phyloP scores from a whole-genome alignment of 139 green algal genomes.

The Astrephomene gubernaculifera region DNA sequence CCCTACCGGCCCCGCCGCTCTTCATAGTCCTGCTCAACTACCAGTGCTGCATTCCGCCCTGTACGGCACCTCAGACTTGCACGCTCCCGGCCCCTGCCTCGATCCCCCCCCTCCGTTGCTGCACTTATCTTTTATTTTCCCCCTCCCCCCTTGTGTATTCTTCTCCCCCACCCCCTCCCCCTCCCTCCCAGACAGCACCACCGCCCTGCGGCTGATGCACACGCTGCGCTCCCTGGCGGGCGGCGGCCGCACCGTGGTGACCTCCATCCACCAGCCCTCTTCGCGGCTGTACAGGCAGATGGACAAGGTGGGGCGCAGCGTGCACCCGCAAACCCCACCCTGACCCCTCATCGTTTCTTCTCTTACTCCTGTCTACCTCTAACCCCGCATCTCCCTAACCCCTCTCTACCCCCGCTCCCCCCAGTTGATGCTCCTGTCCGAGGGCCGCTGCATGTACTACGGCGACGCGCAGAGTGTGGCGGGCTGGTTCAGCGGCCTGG shows the following conservation, averaged over 20 bases:
- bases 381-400: too few relatives aligned
- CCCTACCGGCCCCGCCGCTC: too few relatives aligned
- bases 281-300: conserved; percentile 86
- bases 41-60: too few relatives aligned
- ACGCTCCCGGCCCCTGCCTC: too few relatives aligned
- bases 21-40: too few relatives aligned
- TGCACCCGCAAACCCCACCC: neutral
- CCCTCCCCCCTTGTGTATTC: neutral
- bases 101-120: too few relatives aligned
- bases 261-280: conserved; percentile 96
- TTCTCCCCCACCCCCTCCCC: conserved; percentile 58
- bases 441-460: conserved; percentile 89
- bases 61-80: too few relatives aligned
- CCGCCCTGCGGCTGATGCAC: conserved; percentile 87
- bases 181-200: conserved; percentile 89
- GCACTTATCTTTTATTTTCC: neutral
- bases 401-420: neutral
- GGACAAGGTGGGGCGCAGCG: conserved; percentile 48
- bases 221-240: conserved; percentile 77
- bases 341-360: neutral
- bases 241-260: conserved; percentile 83
- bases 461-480: conserved; percentile 82
- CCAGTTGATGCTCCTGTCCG: conserved; percentile 74
- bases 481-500: conserved; percentile 80
- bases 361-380: neutral